These are phyloP conservation scores for Coriolopsis trogii DNA, from an alignment of 1,284 basidiomycete genomes.

Conservation along the genomic window DNA sequence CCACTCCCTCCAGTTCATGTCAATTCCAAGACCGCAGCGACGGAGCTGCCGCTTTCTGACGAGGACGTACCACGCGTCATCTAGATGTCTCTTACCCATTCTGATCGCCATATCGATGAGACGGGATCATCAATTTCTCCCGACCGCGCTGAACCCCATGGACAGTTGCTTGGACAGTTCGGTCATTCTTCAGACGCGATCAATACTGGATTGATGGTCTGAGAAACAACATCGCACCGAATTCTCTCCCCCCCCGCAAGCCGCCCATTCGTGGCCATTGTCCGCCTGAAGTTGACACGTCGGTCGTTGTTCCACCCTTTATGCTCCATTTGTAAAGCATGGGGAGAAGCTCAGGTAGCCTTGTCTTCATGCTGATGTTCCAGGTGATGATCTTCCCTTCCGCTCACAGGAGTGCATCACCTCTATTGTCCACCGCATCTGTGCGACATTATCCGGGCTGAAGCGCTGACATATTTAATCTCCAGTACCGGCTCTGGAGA, in stretches of 20 bases:
- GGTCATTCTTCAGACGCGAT: no score
- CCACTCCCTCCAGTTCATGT: no score
- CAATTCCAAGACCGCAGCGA: no score
- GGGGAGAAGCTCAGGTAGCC: not conserved
- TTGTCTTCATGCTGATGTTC: not conserved
- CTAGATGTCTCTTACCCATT: not conserved
- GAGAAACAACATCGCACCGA: no score
- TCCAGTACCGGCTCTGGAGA: no score
- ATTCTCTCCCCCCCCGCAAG: no score
- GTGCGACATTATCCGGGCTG: not conserved
- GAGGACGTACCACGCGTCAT: no score
- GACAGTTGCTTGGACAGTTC: not conserved
- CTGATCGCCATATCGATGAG: not conserved
- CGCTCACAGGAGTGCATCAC: not conserved
- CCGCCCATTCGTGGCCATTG: no score
- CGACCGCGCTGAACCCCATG: not conserved
- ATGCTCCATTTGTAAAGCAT: not conserved
- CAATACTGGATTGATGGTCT: no score
- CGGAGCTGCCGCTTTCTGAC: no score
- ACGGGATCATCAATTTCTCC: not conserved
- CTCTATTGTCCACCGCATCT: not conserved
- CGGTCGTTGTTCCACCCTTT: not conserved
- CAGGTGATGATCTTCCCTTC: no score
- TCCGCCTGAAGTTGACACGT: not conserved
- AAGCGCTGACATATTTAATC: no score